These are phyloP conservation scores for Termitomyces sp. DNA, from an alignment of 768 basidiomycete genomes.

Conservation along the genomic window DNA sequence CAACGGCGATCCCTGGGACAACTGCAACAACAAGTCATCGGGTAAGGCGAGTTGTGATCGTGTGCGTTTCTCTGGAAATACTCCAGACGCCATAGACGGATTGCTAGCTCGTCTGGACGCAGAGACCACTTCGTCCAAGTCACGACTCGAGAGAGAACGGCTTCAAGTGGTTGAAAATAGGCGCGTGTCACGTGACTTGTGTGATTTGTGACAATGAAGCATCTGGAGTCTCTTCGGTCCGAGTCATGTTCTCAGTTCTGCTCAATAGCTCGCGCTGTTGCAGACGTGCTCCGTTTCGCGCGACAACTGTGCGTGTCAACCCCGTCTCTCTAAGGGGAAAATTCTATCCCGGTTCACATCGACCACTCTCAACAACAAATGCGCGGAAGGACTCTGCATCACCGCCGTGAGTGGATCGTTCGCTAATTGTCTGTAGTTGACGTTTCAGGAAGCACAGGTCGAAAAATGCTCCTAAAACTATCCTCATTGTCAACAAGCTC, in stretches of 20 bases:
- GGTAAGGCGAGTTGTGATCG: constrained; percentile 49
- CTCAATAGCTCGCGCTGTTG: background rate
- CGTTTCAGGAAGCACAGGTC: constrained; percentile 31
- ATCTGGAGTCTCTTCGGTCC: constrained; percentile 1
- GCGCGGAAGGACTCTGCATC: constrained; percentile 3
- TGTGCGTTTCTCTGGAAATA: constrained; percentile 34
- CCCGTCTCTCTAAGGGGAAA: background rate
- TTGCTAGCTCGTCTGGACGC: background rate
- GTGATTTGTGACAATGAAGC: constrained; percentile 5
- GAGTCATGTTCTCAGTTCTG: constrained; percentile 11
- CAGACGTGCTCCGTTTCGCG: background rate
- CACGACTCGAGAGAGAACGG: constrained; percentile 1
- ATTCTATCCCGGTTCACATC: background rate
- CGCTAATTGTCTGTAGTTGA: constrained; percentile 16
- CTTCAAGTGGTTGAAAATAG: constrained; percentile 20
- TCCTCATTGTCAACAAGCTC: constrained; percentile 78
- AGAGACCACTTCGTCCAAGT: background rate
- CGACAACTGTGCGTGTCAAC: background rate
- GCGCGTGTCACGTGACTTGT: constrained; percentile 23
- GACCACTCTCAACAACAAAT: constrained; percentile 7
- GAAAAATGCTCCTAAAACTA: constrained; percentile 47
- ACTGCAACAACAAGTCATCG: constrained; percentile 35
- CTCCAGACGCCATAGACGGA: constrained; percentile 2
- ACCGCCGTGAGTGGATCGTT: constrained; percentile 11
- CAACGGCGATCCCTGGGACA: constrained; percentile 46